phyloP scores from a whole-genome alignment of 73 alveolate species.

The Blepharisma japonicum region DNA sequence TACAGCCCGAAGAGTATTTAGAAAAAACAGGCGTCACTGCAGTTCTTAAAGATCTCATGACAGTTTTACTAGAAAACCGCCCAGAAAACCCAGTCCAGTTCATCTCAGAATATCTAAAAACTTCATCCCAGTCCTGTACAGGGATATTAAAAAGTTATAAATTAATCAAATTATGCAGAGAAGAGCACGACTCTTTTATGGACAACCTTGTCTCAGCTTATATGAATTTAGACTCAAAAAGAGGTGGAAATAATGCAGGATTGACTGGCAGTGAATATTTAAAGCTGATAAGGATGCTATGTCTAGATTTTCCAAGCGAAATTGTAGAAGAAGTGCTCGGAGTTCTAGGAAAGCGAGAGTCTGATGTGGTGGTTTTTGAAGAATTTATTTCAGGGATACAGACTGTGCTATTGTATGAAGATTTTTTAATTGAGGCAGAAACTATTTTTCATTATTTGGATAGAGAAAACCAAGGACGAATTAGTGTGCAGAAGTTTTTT shows the following conservation, averaged over 20 bases:
- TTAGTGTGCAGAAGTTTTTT: no score
- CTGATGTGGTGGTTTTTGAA: constrained; percentile 58
- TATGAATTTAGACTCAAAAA: constrained; percentile 42
- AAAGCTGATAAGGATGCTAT: constrained; percentile 60
- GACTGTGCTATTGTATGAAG: constrained; percentile 53
- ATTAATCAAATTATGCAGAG: constrained; percentile 50
- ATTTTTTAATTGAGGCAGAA: constrained; percentile 60
- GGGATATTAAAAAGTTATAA: constrained; percentile 62
- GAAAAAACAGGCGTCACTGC: constrained; percentile 50
- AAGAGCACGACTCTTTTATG: constrained; percentile 48
- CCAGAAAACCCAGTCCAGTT: constrained; percentile 69
- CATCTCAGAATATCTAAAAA: constrained; percentile 24
- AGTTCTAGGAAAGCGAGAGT: constrained; percentile 54
- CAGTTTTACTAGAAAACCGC: constrained; percentile 59
- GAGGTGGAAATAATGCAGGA: constrained; percentile 45
- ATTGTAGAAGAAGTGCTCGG: constrained; percentile 53
- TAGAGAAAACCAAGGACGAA: constrained; percentile 37
- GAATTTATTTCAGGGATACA: constrained; percentile 60
- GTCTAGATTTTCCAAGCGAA: constrained; percentile 66
- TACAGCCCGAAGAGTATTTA: constrained; percentile 24
- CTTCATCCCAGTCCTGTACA: constrained; percentile 8
- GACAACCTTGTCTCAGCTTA: constrained; percentile 65
- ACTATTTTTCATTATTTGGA: constrained; percentile 48
- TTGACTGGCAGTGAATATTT: constrained; percentile 62
- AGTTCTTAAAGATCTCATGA: constrained; percentile 49